A percentile compares a stretch with the other conserved stretches of the same genome.
Conservation (phyloP, 768 basidiomycete species). For the Termitomyces sp. region DNA sequence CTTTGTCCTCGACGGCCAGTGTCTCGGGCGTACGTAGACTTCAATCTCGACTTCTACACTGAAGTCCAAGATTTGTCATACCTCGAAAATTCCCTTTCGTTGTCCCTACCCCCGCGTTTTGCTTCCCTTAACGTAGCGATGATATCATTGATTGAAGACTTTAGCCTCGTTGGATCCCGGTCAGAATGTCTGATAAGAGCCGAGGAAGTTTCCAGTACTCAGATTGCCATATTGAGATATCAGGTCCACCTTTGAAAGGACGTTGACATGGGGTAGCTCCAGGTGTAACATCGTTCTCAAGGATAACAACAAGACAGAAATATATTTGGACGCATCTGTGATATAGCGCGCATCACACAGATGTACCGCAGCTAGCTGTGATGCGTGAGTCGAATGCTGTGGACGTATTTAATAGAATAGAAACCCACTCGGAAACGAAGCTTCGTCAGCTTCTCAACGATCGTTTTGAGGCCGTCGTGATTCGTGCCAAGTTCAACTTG, state of each 20-base stretch:
- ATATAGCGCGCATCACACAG: constrained; percentile 97
- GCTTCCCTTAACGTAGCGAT: constrained; percentile 83
- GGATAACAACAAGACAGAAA: constrained; percentile 88
- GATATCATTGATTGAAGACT: constrained; percentile 92
- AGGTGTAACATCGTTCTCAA: constrained; percentile 97
- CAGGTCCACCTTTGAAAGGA: constrained; percentile 94
- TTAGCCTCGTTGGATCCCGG: constrained; percentile 59
- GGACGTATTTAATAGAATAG: neutral
- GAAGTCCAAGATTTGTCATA: constrained; percentile 95
- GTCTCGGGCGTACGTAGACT: constrained; percentile 98
- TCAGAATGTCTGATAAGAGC: constrained; percentile 5
- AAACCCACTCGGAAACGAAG: constrained; percentile 77
- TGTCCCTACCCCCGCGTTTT: constrained; percentile 61
- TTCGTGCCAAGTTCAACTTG: constrained; percentile 98
- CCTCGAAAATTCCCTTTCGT: constrained; percentile 69
- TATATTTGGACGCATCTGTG: constrained; percentile 92
- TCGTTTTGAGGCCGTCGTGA: constrained; percentile 82
- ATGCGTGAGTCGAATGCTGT: neutral
- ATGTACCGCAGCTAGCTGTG: constrained; percentile 88
- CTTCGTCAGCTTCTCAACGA: constrained; percentile 71
- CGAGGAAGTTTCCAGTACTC: constrained; percentile 44
- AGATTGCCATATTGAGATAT: constrained; percentile 87
- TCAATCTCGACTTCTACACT: constrained; percentile 97
- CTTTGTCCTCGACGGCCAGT: constrained; percentile 95
- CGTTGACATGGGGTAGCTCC: constrained; percentile 97